Conservation (phyloP, 2,329 filamentous ascomycete genomes). For the Ascochyta viciae-villosae region DNA sequence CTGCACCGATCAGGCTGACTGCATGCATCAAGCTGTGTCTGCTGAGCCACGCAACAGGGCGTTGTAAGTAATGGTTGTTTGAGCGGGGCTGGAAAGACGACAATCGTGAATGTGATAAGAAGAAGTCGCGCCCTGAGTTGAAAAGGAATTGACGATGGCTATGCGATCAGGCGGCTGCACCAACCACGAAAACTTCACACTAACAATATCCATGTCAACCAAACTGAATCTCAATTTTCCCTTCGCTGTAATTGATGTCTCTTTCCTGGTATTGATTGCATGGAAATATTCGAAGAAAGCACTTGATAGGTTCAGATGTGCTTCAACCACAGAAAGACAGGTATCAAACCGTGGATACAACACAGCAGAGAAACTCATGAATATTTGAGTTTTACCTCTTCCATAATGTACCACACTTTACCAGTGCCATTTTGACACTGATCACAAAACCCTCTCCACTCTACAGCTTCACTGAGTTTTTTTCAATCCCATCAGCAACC, state of each 20-base stretch:
- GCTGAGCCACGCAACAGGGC: too few species aligned
- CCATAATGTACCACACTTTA: too few species aligned
- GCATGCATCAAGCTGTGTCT: neutral
- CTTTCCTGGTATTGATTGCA: too few species aligned
- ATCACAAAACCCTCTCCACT: too few species aligned
- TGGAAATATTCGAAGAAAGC: neutral
- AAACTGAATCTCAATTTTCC: too few species aligned
- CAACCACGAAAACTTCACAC: neutral
- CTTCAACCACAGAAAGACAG: neutral
- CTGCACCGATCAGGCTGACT: constrained; percentile 2
- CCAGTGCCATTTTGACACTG: too few species aligned
- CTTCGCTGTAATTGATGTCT: too few species aligned
- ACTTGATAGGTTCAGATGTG: neutral
- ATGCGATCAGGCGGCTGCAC: neutral
- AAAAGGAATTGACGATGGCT: neutral
- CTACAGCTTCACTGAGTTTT: neutral
- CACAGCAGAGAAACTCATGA: neutral
- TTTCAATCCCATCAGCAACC: neutral
- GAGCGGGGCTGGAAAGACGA: neutral
- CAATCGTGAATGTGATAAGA: neutral
- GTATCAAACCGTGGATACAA: neutral
- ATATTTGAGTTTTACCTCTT: too few species aligned
- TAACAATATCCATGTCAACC: too few species aligned
- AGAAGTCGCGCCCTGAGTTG: neutral
- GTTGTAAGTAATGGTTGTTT: neutral